Evolutionary conservation across 192 early-diverging fungal species (phyloP), one percentile per base, ranked within the genome.

Genomic region (Backusella tuberculispora): DNA sequence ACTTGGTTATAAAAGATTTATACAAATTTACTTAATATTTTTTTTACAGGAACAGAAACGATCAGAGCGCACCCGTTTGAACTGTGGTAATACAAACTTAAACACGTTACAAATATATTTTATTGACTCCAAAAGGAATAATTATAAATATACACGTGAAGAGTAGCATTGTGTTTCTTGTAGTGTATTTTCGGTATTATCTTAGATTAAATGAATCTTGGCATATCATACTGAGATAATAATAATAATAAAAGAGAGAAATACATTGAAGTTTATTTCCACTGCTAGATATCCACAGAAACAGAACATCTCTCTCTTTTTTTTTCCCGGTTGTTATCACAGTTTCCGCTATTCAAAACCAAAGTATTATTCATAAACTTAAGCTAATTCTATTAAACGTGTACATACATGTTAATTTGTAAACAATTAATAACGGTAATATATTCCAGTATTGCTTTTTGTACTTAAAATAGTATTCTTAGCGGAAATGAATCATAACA

Each of bases 171-270:
- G 12, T 56, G 50, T 53, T 24, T 53, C 50, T 53, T 7, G 21
- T 53, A 45, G 13, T 53, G 3, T 6, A 53, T 53, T 21, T 53
- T 3, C 21, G 19, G 50, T 10, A 50, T 19, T 50, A 50, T 50
- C 6, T 19, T n/a, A n/a, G 47, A n/a, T 50, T 50, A 50, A 50
- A 5, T 50, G n/a, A 17, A 50, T 50, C 47, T 50, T 50, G 47
- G 15, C 47, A 50, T n/a, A n/a, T n/a, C 6, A 50, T 19, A 53
- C 50, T 53, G 50, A 53, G 50, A 53, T 53, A 53, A 53, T n/a
- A 53, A 53, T 21, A 50, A 50, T 19, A 7, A 53, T 53, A 10
- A 10, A 8, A 21, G n/a, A n/a, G n/a, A n/a, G n/a, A n/a, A n/a
- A n/a, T n/a, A n/a, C n/a, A n/a, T n/a, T n/a, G n/a, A n/a, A n/a